Base-by-base conservation (phyloP, 306 rosid genomes). In the Acacia melanoxylon region DNA sequence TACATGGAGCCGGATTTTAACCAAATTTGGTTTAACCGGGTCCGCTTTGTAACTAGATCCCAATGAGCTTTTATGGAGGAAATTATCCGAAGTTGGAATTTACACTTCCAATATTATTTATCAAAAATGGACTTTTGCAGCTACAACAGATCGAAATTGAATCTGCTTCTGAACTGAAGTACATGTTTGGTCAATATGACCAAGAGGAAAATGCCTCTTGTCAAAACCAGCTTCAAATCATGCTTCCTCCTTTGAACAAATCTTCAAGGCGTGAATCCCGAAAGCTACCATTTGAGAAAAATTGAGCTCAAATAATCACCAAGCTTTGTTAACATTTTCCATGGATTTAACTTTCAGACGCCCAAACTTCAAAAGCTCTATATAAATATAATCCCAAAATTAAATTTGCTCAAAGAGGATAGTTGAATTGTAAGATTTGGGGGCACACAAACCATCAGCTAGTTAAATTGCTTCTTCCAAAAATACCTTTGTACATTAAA, bases 141-240 rank as follows among this genome's bases (percentile, higher is more conserved):
- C 31, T 80, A 37, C 62, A 59, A n/a, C 49, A 58, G 72, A 11
- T 72, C 2, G 13, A 58, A 0, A 44, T 80, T 11, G 40, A 62
- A 62, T 41, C 16, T 27, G 49, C 78, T 24, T 14, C 49, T 19
- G 65, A 40, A 71, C 3, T 59, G 46, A 80, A 59, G 29, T 59
- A 71, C 14, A 14, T 80, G 22, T 80, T 80, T 71, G 78, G 83
- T 5, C 56, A 58, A 41, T 40, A 25, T 56, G 76, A 69, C 58
- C 44, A 40, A 10, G 45, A 37, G 4, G 27, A 13, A 16, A 40
- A 79, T 10, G 40, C 40, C 4, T 45, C 76, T 17, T 42, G 25
- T 24, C 76, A 35, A 42, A 69, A 79, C 37, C 65, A 68, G 56
- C 61, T 59, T 72, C 40, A 44, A 45, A 59, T 37, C 19, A 61